Evolutionary conservation across 108 stramenopile genomes (phyloP).

Genomic region (Poteriospumella lacustris): DNA sequence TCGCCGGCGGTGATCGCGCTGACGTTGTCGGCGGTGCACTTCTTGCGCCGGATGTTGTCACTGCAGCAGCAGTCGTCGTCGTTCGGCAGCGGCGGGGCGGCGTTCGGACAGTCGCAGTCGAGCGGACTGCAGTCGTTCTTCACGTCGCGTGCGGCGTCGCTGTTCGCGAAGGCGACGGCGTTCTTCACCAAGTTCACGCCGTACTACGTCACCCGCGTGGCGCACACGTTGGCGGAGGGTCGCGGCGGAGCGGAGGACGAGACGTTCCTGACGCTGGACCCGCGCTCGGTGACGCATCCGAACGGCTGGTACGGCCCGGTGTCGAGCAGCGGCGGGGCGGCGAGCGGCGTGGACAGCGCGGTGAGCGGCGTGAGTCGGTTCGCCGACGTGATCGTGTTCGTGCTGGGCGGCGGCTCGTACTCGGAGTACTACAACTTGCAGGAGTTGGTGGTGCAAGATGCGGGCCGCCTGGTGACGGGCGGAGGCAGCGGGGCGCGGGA

Average conservation of each 20-base stretch:
- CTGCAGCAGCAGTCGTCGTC: constrained; percentile 59
- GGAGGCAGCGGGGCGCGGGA: too few relatives aligned
- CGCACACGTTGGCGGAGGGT: constrained; percentile 84
- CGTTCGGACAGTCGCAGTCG: constrained; percentile 21
- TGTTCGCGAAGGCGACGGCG: constrained; percentile 83
- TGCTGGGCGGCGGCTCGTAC: constrained; percentile 92
- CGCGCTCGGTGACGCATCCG: too few relatives aligned
- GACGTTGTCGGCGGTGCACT: constrained; percentile 44
- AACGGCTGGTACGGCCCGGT: too few relatives aligned
- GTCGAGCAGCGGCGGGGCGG: too few relatives aligned
- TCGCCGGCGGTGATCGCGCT: constrained; percentile 30
- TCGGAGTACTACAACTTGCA: constrained; percentile 94
- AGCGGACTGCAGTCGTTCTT: constrained; percentile 61
- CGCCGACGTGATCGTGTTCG: constrained; percentile 81
- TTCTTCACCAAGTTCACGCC: constrained; percentile 76
- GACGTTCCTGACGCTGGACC: constrained; percentile 82
- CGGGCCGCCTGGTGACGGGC: too few relatives aligned
- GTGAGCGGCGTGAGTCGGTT: constrained; percentile 27
- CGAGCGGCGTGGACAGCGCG: constrained; percentile 35
- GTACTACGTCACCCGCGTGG: constrained; percentile 76
- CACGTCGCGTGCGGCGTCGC: constrained; percentile 77
- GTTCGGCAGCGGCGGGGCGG: constrained; percentile 47
- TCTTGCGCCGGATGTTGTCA: constrained; percentile 40
- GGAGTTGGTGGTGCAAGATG: constrained; percentile 38
- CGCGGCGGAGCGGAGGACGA: constrained; percentile 84